Evolutionary conservation across 2,329 filamentous ascomycete genomes (phyloP), one percentile per base, ranked within the genome.

Genomic region (Fusarium redolens): DNA sequence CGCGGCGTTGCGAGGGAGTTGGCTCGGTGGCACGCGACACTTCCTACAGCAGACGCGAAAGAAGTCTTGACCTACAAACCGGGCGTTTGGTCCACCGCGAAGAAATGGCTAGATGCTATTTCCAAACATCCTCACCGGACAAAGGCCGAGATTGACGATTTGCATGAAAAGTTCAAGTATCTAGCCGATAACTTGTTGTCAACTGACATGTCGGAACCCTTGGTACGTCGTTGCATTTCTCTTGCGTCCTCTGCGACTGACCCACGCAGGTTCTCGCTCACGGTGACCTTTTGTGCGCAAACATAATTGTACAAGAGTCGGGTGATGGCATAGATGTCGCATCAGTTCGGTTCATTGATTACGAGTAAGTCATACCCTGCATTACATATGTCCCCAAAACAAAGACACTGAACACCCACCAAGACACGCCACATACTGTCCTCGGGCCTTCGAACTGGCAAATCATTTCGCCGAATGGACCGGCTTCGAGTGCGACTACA

Each of bases 391-490:
- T 52, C 45, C 30, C 38, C 33, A 4, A 15, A 35, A 9, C 5
- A 51, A 17, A 28, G 38, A 40, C 47, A 30, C 25, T 22, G 47
- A 58, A n/a, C 40, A 54, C 25, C 62, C 22, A 28, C 10, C 17
- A n/a, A 75, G 73, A 61, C 73, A 75, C 54, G 68, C 73, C 40
- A 75, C 73, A 8, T 74, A 70, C n/a, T 75, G 71, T 17, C 71
- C 73, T 17, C 61, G 61, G 54, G 73, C 73, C 25, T 75, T 75
- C 50, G 73, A 75, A 14, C 65, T 75, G 4, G 73, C 73, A 10
- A 75, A 75, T 52, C 73, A 75, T 59, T 75, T 75, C 41, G 73
- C 73, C 31, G 73, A 75, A 22, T 75, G 73, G 73, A 45, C 73
- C 4, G 73, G 73, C 5, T 75, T 75, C 25, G 65, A 70, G 37